Base-by-base conservation (phyloP, 2,329 filamentous ascomycete genomes). In the Teratosphaeriaceae sp. region DNA sequence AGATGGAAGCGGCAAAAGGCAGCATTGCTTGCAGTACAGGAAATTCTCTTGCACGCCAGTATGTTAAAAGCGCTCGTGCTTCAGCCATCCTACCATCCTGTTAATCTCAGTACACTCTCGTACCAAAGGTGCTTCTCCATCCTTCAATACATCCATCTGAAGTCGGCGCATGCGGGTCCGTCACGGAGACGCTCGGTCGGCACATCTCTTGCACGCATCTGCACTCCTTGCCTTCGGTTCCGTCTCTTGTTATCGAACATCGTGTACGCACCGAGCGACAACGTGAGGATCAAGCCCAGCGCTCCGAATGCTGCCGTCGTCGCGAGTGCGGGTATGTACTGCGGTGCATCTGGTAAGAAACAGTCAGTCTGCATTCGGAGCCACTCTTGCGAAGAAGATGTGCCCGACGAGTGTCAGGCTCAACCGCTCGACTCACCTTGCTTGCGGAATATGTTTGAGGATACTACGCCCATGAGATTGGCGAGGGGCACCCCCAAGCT, bases 381-480 rank as follows among this genome's bases (percentile, higher is more conserved):
- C n/a, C n/a, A n/a, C n/a, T n/a, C n/a, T n/a, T n/a, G n/a, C n/a
- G n/a, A n/a, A n/a, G n/a, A n/a, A n/a, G n/a, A n/a, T n/a, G n/a
- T n/a, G n/a, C n/a, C n/a, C n/a, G n/a, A n/a, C n/a, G n/a, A n/a
- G n/a, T n/a, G n/a, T n/a, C n/a, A n/a, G n/a, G n/a, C n/a, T n/a
- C n/a, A n/a, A n/a, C n/a, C n/a, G n/a, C n/a, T n/a, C n/a, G n/a
- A n/a, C n/a, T n/a, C n/a, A n/a, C n/a, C n/a, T 52, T 80, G 64
- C 29, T 71, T 67, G n/a, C 74, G 69, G 64, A 85, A 86, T 45
- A 85, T 80, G 53, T 87, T 85, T 48, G 75, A 78, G 21, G 72
- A 72, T 0, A 87, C 79, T 0, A 87, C 66, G 3, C 83, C 84
- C 81, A 88, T 88, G 27, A 88, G 60, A 51, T 89, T 89, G 3